These are phyloP conservation scores for Coemansia sp. DNA, from an alignment of 192 early-diverging fungal genomes.

Conservation along the genomic window DNA sequence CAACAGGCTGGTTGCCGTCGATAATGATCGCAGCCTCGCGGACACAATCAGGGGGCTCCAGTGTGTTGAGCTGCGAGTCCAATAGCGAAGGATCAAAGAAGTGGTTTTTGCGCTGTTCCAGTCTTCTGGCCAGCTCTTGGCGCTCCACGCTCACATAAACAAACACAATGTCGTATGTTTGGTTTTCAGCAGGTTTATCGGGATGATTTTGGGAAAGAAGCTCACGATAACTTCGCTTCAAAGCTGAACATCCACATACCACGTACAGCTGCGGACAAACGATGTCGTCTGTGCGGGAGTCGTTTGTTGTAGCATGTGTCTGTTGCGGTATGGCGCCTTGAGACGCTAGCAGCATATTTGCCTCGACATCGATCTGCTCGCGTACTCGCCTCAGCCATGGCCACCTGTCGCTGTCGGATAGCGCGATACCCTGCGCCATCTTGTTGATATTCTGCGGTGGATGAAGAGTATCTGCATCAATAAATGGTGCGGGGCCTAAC, in stretches of 20 bases:
- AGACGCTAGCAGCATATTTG: slow-evolving; percentile 17
- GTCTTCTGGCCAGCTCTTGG: slow-evolving; percentile 50
- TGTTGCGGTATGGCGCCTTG: neutral
- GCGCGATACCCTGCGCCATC: slow-evolving; percentile 61
- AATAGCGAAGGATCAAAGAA: slow-evolving; percentile 59
- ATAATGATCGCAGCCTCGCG: slow-evolving; percentile 39
- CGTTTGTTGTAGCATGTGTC: slow-evolving; percentile 1
- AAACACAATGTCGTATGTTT: slow-evolving; percentile 53
- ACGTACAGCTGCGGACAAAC: slow-evolving; percentile 28
- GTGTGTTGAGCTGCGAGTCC: slow-evolving; percentile 61
- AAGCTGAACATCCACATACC: slow-evolving; percentile 65
- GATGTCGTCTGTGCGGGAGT: neutral
- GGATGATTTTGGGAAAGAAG: slow-evolving; percentile 47
- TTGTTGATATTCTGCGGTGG: slow-evolving; percentile 59
- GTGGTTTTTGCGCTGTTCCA: slow-evolving; percentile 56
- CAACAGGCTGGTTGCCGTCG: slow-evolving; percentile 19
- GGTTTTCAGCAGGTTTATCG: slow-evolving; percentile 11
- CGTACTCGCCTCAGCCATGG: slow-evolving; percentile 63
- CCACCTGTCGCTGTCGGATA: slow-evolving; percentile 66
- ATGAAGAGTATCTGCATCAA: slow-evolving; percentile 71
- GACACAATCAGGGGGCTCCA: slow-evolving; percentile 54
- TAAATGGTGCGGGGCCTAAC: slow-evolving; percentile 50
- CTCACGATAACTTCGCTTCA: slow-evolving; percentile 66
- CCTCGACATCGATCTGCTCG: slow-evolving; percentile 29
- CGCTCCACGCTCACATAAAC: slow-evolving; percentile 59